Percentiles rank a stretch among this genome's conserved stretches.
These are phyloP conservation scores for Hypoxylon perforatum DNA, from an alignment of 495 filamentous ascomycete genomes.

Conservation along the genomic window DNA sequence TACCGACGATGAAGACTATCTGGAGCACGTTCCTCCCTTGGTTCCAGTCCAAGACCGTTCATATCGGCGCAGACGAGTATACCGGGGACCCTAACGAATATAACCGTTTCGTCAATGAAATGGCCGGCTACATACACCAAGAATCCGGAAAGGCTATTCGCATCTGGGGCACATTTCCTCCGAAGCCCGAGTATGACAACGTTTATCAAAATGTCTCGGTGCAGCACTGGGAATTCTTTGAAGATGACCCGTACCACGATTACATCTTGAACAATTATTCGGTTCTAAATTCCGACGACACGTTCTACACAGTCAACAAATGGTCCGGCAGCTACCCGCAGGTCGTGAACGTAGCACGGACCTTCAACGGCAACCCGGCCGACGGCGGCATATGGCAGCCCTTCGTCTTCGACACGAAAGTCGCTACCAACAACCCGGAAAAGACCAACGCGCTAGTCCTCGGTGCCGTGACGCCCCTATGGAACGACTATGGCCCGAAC, in stretches of 20 bases:
- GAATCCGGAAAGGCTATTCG: constrained; percentile 56
- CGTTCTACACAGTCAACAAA: constrained; percentile 61
- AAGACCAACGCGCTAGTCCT: constrained; percentile 52
- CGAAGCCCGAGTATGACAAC: constrained; percentile 53
- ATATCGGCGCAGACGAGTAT: constrained; percentile 66
- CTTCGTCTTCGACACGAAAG: constrained; percentile 58
- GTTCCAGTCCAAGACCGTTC: constrained; percentile 65
- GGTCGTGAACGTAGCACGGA: constrained; percentile 50
- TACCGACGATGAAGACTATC: constrained; percentile 62
- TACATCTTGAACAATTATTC: constrained; percentile 63
- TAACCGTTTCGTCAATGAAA: constrained; percentile 60
- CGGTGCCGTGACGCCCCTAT: constrained; percentile 58
- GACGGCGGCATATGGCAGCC: constrained; percentile 55
- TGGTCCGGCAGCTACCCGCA: constrained; percentile 60
- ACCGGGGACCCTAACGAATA: constrained; percentile 54
- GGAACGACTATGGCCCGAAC: constrained; percentile 65
- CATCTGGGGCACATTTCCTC: constrained; percentile 66
- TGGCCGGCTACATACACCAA: constrained; percentile 54
- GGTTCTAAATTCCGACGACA: constrained; percentile 64
- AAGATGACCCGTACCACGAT: constrained; percentile 58
- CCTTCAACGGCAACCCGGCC: constrained; percentile 58
- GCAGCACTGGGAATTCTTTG: constrained; percentile 55
- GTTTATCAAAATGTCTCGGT: constrained; percentile 56
- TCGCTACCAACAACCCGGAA: constrained; percentile 58
- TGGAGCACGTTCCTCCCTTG: constrained; percentile 63